These are phyloP conservation scores for Aspergillus carlsbadensis DNA, from an alignment of 495 filamentous ascomycete species.

Conservation along the genomic window DNA sequence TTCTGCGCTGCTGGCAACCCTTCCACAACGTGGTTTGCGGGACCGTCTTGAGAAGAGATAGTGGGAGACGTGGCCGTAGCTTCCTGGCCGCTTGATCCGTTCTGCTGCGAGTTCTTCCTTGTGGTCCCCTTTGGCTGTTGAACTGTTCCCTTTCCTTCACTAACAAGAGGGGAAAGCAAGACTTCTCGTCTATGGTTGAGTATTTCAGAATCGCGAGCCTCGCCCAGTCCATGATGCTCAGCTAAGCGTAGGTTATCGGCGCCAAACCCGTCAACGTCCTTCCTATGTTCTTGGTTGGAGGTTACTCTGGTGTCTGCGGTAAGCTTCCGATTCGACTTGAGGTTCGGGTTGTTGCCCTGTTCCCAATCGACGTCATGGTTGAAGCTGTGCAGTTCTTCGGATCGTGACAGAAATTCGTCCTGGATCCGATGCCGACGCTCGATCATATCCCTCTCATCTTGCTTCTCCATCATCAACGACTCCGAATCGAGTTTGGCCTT, in stretches of 20 bases:
- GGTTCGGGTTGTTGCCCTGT: conserved; percentile 59
- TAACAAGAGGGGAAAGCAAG: conserved; percentile 54
- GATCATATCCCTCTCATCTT: conserved; percentile 51
- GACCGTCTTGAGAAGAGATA: conserved; percentile 41
- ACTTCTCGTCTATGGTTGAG: conserved; percentile 61
- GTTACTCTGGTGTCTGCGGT: conserved; percentile 65
- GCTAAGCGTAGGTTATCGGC: conserved; percentile 64
- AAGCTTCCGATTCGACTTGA: conserved; percentile 56
- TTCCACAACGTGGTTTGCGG: conserved; percentile 18
- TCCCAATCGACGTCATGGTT: conserved; percentile 82
- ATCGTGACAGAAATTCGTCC: conserved; percentile 60
- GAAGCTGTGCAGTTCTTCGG: conserved; percentile 69
- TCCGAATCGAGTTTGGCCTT: conserved; percentile 28
- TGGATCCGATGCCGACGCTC: conserved; percentile 58
- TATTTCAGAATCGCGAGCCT: conserved; percentile 67
- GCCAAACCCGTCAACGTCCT: conserved; percentile 77
- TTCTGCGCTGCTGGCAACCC: conserved; percentile 54
- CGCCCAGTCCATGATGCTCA: conserved; percentile 51
- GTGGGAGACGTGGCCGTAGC: conserved; percentile 45
- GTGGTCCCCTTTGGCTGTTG: conserved; percentile 43
- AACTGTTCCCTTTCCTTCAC: conserved; percentile 61
- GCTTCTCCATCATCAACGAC: conserved; percentile 38
- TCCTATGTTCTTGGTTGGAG: conserved; percentile 61
- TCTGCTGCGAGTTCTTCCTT: conserved; percentile 20
- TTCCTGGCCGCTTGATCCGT: conserved; percentile 29